A percentile compares a stretch with the other conserved stretches of the same genome.
Conservation (phyloP, 768 basidiomycete genomes). For the Exidia glandulosa region DNA sequence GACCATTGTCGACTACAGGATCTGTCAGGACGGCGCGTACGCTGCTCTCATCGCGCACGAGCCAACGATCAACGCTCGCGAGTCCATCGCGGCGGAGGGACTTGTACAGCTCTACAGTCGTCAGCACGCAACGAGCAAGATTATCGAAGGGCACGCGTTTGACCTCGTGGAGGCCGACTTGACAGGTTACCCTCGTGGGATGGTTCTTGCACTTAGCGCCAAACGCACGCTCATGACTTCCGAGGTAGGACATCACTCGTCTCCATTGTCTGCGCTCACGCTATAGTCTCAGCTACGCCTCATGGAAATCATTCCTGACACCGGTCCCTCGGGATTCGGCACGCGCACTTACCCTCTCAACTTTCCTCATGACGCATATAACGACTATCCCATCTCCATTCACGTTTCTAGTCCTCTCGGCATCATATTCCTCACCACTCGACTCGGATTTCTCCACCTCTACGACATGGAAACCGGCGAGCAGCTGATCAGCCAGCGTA, state of each 20-base stretch:
- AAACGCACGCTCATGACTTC: not conserved
- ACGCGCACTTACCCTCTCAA: not conserved
- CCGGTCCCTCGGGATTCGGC: not conserved
- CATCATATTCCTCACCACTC: not conserved
- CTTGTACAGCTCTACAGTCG: not conserved
- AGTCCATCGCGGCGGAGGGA: not conserved
- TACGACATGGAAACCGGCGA: not conserved
- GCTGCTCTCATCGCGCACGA: not conserved
- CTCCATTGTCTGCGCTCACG: not conserved
- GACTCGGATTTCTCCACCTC: not conserved
- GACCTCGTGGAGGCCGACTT: not conserved
- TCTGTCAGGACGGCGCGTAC: not conserved
- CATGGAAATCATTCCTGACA: not conserved
- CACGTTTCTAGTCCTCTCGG: not conserved
- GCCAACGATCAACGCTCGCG: not conserved
- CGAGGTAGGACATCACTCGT: not conserved
- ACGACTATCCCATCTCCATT: not conserved
- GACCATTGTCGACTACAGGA: not conserved
- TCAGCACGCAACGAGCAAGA: not conserved
- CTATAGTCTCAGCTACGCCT: not conserved
- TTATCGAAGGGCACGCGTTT: not conserved
- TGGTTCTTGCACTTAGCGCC: not conserved
- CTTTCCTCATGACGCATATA: not conserved
- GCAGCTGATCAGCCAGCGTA: not conserved
- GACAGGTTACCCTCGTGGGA: not conserved